These are phyloP conservation scores for Triticum timopheevii DNA, from an alignment of 176 grass and related monocot species.

Conservation along the genomic window DNA sequence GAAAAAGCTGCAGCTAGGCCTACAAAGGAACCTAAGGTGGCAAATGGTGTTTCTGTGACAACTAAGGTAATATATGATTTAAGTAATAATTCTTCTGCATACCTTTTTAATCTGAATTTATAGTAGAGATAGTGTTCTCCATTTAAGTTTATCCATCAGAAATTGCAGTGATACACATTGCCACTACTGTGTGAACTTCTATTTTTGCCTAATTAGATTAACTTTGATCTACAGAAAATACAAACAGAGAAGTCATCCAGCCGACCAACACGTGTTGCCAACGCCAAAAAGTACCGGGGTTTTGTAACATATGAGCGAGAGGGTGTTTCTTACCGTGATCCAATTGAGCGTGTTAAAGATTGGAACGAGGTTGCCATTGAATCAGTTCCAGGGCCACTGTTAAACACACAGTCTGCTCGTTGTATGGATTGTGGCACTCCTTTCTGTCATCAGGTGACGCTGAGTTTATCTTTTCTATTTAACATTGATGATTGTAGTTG, in stretches of 20 bases:
- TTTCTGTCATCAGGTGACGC: conserved; percentile 93
- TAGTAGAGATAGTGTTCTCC: not conserved
- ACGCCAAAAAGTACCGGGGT: conserved; percentile 78
- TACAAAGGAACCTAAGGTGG: conserved; percentile 49
- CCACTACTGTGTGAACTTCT: not conserved
- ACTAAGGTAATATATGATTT: conserved; percentile 52
- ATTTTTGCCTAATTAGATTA: conserved; percentile 1
- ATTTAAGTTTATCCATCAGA: not conserved
- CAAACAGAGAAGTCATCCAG: conserved; percentile 14
- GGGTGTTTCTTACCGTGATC: conserved; percentile 81
- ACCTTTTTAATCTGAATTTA: not conserved
- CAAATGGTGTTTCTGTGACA: conserved; percentile 54
- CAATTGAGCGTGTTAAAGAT: conserved; percentile 67
- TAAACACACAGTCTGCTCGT: conserved; percentile 93
- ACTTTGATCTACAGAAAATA: conserved; percentile 54
- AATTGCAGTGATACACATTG: conserved; percentile 14
- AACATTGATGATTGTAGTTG: not conserved
- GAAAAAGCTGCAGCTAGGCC: conserved; percentile 55
- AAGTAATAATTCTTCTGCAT: conserved; percentile 12
- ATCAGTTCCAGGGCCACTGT: conserved; percentile 72
- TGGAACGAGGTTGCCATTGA: conserved; percentile 94
- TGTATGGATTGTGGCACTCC: conserved; percentile 99
- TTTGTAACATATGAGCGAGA: conserved; percentile 90
- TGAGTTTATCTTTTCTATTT: not conserved
- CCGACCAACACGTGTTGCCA: conserved; percentile 62